These are phyloP conservation scores for Cucumis melo DNA, from an alignment of 306 rosid species.

Conservation along the genomic window DNA sequence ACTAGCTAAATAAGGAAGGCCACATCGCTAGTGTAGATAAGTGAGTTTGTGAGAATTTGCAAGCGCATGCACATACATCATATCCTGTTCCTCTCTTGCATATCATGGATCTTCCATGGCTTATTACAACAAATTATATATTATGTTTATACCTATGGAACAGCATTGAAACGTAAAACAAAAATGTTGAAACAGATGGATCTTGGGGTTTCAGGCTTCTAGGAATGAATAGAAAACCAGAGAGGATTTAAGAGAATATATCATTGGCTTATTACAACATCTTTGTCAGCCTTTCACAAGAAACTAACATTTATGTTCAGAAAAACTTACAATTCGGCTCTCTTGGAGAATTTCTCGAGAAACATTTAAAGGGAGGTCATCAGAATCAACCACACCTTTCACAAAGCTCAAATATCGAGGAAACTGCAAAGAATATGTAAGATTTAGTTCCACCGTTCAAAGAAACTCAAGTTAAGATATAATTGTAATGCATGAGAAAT, in stretches of 20 bases:
- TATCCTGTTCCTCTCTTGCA: not conserved
- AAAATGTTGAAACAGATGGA: not conserved
- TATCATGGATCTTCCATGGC: not conserved
- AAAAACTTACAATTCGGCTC: conserved; percentile 80
- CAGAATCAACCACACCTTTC: conserved; percentile 90
- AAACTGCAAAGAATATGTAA: conserved; percentile 43
- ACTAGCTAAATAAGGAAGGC: not conserved
- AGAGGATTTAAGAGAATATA: not conserved
- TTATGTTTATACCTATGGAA: not conserved
- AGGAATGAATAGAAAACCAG: not conserved
- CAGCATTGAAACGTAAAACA: not conserved
- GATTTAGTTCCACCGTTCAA: not conserved
- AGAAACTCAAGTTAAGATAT: not conserved
- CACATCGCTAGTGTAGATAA: not conserved
- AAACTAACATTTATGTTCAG: not conserved
- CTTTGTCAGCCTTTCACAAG: not conserved
- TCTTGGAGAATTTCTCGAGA: conserved; percentile 98
- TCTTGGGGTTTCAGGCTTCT: not conserved
- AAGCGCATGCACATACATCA: not conserved
- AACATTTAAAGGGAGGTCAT: conserved; percentile 94
- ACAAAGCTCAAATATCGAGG: conserved; percentile 96
- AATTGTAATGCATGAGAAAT: not conserved
- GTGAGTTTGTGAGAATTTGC: not conserved
- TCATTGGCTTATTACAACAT: not conserved
- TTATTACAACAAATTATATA: not conserved